Percentiles rank a stretch among this genome's conserved stretches.
These are phyloP conservation scores for Pseudovirgaria hyperparasitica DNA, from an alignment of 2,329 filamentous ascomycete species.

Conservation along the genomic window DNA sequence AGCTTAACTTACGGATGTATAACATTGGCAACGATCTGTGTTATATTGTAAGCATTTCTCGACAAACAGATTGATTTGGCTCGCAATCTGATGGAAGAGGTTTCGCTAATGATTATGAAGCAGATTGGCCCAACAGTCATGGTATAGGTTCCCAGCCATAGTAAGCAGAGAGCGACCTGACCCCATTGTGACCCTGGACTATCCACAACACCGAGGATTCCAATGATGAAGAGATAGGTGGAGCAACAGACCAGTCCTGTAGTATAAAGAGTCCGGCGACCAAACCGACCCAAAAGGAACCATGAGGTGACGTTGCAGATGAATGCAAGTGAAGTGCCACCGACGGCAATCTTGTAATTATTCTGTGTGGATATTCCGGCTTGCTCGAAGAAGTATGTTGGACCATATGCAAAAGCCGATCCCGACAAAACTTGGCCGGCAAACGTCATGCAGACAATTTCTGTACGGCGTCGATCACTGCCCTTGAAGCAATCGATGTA, in stretches of 20 bases:
- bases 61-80: conserved; percentile 86
- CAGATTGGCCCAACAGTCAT: conserved; percentile 77
- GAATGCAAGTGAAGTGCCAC: conserved; percentile 51
- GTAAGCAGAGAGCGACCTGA: conserved; percentile 17
- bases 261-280: conserved; percentile 62
- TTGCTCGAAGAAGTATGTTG: conserved; percentile 34
- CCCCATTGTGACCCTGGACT: conserved; percentile 33
- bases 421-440: conserved; percentile 30
- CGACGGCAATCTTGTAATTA: conserved; percentile 36
- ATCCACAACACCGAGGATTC: conserved; percentile 54
- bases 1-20: conserved; percentile 44
- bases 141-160: conserved; percentile 58
- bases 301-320: conserved; percentile 67
- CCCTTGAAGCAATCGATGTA: conserved; percentile 77
- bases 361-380: conserved; percentile 30
- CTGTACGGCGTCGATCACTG: conserved; percentile 61
- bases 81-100: conserved; percentile 70
- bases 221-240: conserved; percentile 62
- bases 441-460: conserved; percentile 44
- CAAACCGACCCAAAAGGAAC: conserved; percentile 67
- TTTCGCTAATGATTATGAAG: conserved; percentile 74
- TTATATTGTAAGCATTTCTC: conserved; percentile 60
- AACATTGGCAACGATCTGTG: conserved; percentile 66
- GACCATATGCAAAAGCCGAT: conserved; percentile 18
- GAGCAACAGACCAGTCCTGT: conserved; percentile 47